Base-by-base conservation (phyloP, 495 filamentous ascomycete genomes). In the Oleoguttula mirabilis region DNA sequence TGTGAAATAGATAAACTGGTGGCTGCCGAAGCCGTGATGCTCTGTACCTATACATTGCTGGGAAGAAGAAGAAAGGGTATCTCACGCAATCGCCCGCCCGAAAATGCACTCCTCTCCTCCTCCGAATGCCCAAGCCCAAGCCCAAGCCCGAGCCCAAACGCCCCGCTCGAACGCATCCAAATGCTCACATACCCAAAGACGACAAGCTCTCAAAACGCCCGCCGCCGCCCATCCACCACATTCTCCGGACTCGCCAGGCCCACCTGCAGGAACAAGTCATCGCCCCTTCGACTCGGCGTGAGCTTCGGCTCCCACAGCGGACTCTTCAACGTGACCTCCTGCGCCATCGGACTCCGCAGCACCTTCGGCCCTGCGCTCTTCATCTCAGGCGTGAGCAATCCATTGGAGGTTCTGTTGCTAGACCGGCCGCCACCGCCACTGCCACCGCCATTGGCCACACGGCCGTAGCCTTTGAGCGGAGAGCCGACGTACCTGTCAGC, bases 231-330 rank as follows among this genome's bases (percentile, higher is more conserved):
- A 15, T 35, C 10, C 7, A 10, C 7, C 6, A 21, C 10, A 35
- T 35, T 7, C 27, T 15, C 31, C 16, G 49, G 49, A 23, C 38
- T 43, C 19, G 39, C 45, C 27, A 52, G 21, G 20, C 49, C 49
- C 15, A 52, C 49, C 57, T 54, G 12, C 38, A 55, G 22, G 21
- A 54, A 49, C 23, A 64, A 32, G 39, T 64, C 60, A 10, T 64
- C 57, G 4, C 60, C 60, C 12, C 50, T 36, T 15, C 54, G 36
- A 20, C 43, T 55, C n/a, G 60, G 60, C n/a, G 60, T 64, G 22
- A 64, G 30, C 20, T 53, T 53, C 8, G 60, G 59, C 21, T 55
- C 55, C 60, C 59, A 62, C 7, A 46, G 32, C 23, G 57, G 57
- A 45, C 54, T 59, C 43, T 47, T 56, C 43, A 59, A 16, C 32